These are phyloP conservation scores for Candida sonorensis DNA, from an alignment of 805 yeast species.

Conservation along the genomic window DNA sequence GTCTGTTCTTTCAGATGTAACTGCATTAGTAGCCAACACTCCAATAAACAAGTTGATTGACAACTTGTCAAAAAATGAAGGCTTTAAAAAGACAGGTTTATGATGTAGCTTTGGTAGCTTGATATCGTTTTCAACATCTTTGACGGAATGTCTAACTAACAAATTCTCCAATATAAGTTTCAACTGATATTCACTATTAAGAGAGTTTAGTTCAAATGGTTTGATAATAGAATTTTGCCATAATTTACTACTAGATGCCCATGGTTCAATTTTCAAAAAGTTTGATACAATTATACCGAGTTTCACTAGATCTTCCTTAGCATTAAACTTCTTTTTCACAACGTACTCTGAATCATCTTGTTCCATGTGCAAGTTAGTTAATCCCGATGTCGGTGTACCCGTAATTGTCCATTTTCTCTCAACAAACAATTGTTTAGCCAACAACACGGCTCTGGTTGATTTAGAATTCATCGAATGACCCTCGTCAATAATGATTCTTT, in stretches of 20 bases:
- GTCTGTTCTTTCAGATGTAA: conserved; percentile 61
- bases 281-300: conserved; percentile 46
- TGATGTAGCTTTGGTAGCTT: conserved; percentile 53
- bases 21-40: conserved; percentile 66
- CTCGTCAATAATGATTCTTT: conserved; percentile 66
- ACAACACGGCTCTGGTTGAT: conserved; percentile 39
- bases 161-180: conserved; percentile 37
- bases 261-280: conserved; percentile 55
- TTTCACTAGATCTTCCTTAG: conserved; percentile 44
- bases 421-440: conserved; percentile 41
- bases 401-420: conserved; percentile 72
- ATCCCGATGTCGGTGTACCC: conserved; percentile 71
- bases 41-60: conserved; percentile 60
- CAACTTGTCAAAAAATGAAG: conserved; percentile 55
- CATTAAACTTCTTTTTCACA: conserved; percentile 44
- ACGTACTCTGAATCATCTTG: conserved; percentile 32
- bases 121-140: conserved; percentile 49
- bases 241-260: conserved; percentile 36
- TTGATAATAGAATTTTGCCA: conserved; percentile 43
- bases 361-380: conserved; percentile 48
- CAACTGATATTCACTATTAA: conserved; percentile 37
- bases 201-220: conserved; percentile 37
- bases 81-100: conserved; percentile 49
- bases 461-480: conserved; percentile 60
- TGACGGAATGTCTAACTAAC: conserved; percentile 49